These are phyloP conservation scores for Streptanthus diversifolius DNA, from an alignment of 345 rosid genomes.

Conservation along the genomic window DNA sequence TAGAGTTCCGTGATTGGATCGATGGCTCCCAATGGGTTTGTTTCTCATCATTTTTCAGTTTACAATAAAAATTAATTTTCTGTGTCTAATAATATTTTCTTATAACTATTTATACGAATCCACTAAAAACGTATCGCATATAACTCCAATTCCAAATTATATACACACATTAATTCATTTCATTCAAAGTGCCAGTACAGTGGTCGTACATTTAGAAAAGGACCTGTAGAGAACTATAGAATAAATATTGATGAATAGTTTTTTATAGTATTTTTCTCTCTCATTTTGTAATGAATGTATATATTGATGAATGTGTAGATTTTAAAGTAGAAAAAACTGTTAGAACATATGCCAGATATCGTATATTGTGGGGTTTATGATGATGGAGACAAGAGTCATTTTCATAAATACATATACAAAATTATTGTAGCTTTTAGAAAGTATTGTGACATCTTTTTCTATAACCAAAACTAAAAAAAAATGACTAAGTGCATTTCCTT, in stretches of 20 bases:
- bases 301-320: neutral
- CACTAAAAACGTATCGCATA: neutral
- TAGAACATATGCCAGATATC: slow-evolving; percentile 22
- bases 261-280: neutral
- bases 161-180: neutral
- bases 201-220: neutral
- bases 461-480: neutral
- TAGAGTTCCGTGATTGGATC: slow-evolving; percentile 21
- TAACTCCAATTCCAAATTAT: neutral
- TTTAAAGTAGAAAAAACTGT: neutral
- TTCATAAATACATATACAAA: neutral
- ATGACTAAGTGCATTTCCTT: slow-evolving; percentile 21
- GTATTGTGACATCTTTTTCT: slow-evolving; percentile 1
- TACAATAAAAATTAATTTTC: neutral
- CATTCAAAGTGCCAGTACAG: slow-evolving; percentile 16
- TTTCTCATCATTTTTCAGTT: neutral
- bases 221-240: neutral
- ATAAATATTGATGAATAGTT: neutral
- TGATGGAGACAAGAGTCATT: slow-evolving; percentile 20
- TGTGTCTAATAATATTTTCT: neutral
- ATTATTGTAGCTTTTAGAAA: slow-evolving; percentile 13
- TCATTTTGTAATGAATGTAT: neutral
- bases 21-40: slow-evolving; percentile 13
- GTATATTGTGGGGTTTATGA: slow-evolving; percentile 29
- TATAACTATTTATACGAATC: slow-evolving; percentile 6